Base-by-base conservation (phyloP, 1,284 basidiomycete species). In the Athelia psychrophila region DNA sequence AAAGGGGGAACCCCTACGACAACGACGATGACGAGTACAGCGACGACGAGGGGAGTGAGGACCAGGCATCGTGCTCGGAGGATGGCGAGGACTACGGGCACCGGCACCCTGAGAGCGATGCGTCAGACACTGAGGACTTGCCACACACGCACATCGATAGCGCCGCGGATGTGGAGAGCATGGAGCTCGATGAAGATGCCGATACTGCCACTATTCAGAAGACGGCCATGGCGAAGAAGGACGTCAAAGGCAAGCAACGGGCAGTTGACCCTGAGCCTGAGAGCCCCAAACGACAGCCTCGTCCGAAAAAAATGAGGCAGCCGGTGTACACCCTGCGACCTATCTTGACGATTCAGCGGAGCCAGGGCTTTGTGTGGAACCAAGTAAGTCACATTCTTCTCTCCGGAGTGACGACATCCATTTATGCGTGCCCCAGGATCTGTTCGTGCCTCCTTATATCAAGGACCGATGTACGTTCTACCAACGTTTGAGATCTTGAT, bases 331-430 rank as follows among this genome's bases (percentile, higher is more conserved):
- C 83, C 22, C 78, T 91, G 44, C 79, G 88, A 15, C 88, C 88
- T 40, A 91, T 91, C 66, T 66, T 91, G 65, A 91, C 89, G 44
- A 91, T 91, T 53, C 88, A 91, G 65, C 77, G 79, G 64, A 90
- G 88, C 59, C 87, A 91, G 68, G 88, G 88, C n/a, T 91, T 91
- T 58, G 88, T 91, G 2, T 91, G 88, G 88, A 91, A 91, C 62
- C 88, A 91, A 78, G 88, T 88, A 54, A 45, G 79, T 69, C 20
- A 46, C 49, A 15, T 20, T 47, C 44, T 49, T 51, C 15, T 19
- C 36, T 49, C 42, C 23, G 23, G 35, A 30, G 38, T 33, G 53
- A 48, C 23, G n/a, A 50, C 51, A 35, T 57, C 46, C 50, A 51
- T 49, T 19, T 53, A 3, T 47, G 51, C 46, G 51, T 48, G 15